Base-by-base conservation (phyloP, 768 basidiomycete species). In the Panaeolus cyanescens region DNA sequence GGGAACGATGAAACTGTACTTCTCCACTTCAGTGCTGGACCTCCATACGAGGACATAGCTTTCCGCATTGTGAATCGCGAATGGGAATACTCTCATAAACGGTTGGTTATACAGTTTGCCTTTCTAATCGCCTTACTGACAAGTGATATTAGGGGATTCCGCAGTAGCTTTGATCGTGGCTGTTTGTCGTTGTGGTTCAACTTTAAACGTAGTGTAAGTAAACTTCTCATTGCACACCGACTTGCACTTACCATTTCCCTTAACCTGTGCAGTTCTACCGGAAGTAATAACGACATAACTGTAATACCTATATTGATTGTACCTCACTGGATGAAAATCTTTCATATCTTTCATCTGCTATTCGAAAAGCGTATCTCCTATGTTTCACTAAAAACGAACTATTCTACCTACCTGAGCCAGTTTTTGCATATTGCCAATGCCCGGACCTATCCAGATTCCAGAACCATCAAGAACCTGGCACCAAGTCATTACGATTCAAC, bases 21-120 rank as follows among this genome's bases (percentile, higher is more conserved):
- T 20, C 76, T 99, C 31, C 88, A 95, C 68, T 99, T 99, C 78
- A 94, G 87, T 65, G 94, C 97, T 31, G 97, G 97, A 7, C 96
- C 96, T 56, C 96, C 96, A 0, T 99, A 99, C 71, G 96, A 99
- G 75, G 97, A 99, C 66, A 96, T 99, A 63, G 97, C 97, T 7
- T 99, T 99, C 80, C 85, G 94, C 62, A 96, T 99, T 62, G 96
- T 99, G 61, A 94, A 97, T 68, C 85, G 94, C 58, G 95, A 97
- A 74, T 99, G 97, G 97, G 97, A 99, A 68, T 96, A 93, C 74
- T 96, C 94, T 36, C 96, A 99, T 70, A 97, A 96, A 80, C 86
- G 94, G 93, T 93, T 72, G 58, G 92, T 10, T 31, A 42, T 32
- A 53, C 36, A 53, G 31, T 17, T 34, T 53, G 12, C 19, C 53